Conservation (phyloP, 2,329 filamentous ascomycete genomes). For the Paraphaeosphaeria sporulosa region DNA sequence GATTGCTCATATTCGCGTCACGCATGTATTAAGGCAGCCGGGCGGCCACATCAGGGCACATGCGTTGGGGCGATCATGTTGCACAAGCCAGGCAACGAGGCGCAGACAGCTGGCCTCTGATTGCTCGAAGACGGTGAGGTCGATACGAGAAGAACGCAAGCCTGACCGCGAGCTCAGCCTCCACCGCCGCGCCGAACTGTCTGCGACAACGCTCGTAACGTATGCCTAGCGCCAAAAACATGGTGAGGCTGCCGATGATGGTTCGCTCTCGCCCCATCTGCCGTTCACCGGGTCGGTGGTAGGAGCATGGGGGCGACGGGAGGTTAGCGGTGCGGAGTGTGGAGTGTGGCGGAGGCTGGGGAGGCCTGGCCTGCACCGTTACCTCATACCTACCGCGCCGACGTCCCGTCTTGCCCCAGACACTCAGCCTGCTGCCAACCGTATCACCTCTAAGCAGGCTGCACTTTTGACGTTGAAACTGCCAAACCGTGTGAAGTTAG, state of each 20-base stretch:
- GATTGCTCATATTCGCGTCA: background rate
- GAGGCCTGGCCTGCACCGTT: constrained; percentile 1
- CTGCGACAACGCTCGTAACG: background rate
- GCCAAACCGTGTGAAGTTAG: background rate
- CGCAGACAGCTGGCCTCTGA: constrained; percentile 3
- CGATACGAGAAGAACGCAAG: background rate
- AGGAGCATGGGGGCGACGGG: background rate
- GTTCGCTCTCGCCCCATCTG: background rate
- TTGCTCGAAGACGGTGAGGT: background rate
- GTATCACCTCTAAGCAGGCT: background rate
- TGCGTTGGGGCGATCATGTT: background rate
- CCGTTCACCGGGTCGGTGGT: background rate
- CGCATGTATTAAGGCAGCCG: background rate
- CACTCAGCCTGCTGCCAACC: background rate
- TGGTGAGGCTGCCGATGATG: background rate
- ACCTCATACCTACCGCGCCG: constrained; percentile 8
- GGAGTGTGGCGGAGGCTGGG: background rate
- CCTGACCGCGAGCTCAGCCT: background rate
- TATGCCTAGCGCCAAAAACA: background rate
- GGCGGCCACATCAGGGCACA: background rate
- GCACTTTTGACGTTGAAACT: background rate
- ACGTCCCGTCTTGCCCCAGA: background rate
- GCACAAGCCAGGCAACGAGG: constrained; percentile 14
- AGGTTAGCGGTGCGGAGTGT: background rate
- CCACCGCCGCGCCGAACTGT: constrained; percentile 2